A percentile compares a stretch with the other conserved stretches of the same genome.
phyloP scores from a whole-genome alignment of 208 protist genomes.

The Strigomonas galati region DNA sequence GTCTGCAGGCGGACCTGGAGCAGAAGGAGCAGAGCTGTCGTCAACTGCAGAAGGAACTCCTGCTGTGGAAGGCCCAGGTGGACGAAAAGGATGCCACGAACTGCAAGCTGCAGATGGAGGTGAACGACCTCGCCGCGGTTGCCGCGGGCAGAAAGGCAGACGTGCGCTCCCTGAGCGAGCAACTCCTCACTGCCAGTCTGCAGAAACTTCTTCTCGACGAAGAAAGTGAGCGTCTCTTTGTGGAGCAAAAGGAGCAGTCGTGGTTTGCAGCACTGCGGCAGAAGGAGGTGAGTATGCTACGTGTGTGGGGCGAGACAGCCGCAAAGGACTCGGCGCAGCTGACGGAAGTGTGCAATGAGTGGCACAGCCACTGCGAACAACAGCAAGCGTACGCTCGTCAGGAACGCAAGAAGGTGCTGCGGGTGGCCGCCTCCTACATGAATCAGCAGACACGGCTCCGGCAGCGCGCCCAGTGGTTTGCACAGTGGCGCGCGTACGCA shows the following conservation, averaged over 20 bases:
- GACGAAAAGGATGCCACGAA: constrained; percentile 4
- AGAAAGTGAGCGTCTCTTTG: not conserved
- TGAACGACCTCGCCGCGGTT: constrained; percentile 10
- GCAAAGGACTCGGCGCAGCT: constrained; percentile 20
- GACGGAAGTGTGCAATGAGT: constrained; percentile 24
- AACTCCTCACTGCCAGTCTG: not conserved
- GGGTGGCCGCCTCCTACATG: not conserved
- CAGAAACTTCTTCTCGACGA: not conserved
- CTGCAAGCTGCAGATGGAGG: constrained; percentile 13
- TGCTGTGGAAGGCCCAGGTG: not conserved
- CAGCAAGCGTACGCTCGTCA: not conserved
- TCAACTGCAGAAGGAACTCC: constrained; percentile 2
- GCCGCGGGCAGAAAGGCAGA: not conserved
- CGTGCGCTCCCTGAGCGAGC: not conserved
- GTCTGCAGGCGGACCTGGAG: not conserved
- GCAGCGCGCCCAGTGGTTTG: not conserved
- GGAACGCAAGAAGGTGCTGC: not conserved
- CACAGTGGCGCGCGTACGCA: not conserved
- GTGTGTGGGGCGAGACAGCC: constrained; percentile 14
- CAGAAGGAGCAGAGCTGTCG: constrained; percentile 10
- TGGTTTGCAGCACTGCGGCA: constrained; percentile 20
- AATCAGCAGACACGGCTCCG: not conserved
- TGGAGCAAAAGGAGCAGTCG: not conserved
- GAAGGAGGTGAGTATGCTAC: constrained; percentile 18
- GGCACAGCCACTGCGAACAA: constrained; percentile 24